Conservation (phyloP, 441 rosid species). For the Corymbia calophylla region DNA sequence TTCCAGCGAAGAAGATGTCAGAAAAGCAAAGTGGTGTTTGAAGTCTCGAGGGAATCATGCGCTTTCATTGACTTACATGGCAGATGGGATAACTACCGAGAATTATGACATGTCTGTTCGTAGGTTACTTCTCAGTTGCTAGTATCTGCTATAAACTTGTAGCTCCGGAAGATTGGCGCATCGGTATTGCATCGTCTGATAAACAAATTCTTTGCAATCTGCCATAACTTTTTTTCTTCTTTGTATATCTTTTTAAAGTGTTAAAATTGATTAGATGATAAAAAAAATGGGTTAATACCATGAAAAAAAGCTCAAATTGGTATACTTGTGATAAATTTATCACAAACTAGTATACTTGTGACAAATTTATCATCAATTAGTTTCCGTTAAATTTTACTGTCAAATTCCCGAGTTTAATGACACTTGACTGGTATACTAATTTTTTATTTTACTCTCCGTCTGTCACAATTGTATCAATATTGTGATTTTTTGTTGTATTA, state of each 20-base stretch:
- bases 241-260: background rate
- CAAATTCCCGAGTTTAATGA: too few relatives aligned
- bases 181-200: background rate
- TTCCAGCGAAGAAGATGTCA: background rate
- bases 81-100: background rate
- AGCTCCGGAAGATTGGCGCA: background rate
- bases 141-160: background rate
- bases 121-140: background rate
- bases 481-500: too few relatives aligned
- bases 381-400: too few relatives aligned
- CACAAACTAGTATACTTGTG: too few relatives aligned
- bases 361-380: too few relatives aligned
- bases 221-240: background rate
- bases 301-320: too few relatives aligned
- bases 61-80: background rate
- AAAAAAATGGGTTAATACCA: too few relatives aligned
- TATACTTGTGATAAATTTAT: too few relatives aligned
- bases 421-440: too few relatives aligned
- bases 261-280: background rate
- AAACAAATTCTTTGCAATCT: background rate
- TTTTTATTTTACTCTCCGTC: too few relatives aligned
- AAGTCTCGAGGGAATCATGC: background rate
- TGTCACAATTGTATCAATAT: too few relatives aligned
- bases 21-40: background rate
- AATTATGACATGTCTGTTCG: background rate